Evolutionary conservation across 2,329 filamentous ascomycete species (phyloP), one percentile per base, ranked within the genome.

Genomic region (Clarireedia paspali): DNA sequence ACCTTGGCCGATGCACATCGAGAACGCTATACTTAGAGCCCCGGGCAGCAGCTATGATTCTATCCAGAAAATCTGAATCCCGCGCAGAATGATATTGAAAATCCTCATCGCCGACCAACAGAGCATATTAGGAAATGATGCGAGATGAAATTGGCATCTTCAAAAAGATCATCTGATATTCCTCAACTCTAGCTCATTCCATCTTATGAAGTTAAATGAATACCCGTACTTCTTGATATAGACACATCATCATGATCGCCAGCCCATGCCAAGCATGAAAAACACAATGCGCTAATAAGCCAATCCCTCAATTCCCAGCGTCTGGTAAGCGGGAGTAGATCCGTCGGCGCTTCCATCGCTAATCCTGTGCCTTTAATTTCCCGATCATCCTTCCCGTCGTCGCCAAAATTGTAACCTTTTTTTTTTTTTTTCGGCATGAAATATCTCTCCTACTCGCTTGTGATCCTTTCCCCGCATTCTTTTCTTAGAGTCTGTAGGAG

Each of bases 281-380:
- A 40, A 20, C 30, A 47, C 47, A 30, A 27, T 38, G 42, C 30
- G 47, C 47, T 20, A 36, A 20, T 47, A 14, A 15, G 23, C 20
- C 38, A 24, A 36, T 34, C 20, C 46, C 20, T 26, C 47, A 49
- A 50, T 36, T 50, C 46, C 52, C 24, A 50, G 38, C 53, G 53
- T 24, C 42, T 46, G 20, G 42, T 46, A 46, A 46, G 42, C 42
- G 42, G n/a, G 23, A 46, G 12, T 4, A 17, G 9, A 20, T 20
- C 39, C 17, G 17, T n/a, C 39, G 39, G 30, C 30, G 30, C 30
- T 34, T 42, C 39, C 39, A 20, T 42, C 42, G 42, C 42, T 46
- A 46, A 46, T 23, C 26, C 7, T 24, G 42, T 46, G 20, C 20
- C 5, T 6, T 26, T 46, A 26, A 46, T 46, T 46, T 46, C 42